phyloP scores from a whole-genome alignment of 2,329 filamentous ascomycete genomes.

The Capronia epimyces region DNA sequence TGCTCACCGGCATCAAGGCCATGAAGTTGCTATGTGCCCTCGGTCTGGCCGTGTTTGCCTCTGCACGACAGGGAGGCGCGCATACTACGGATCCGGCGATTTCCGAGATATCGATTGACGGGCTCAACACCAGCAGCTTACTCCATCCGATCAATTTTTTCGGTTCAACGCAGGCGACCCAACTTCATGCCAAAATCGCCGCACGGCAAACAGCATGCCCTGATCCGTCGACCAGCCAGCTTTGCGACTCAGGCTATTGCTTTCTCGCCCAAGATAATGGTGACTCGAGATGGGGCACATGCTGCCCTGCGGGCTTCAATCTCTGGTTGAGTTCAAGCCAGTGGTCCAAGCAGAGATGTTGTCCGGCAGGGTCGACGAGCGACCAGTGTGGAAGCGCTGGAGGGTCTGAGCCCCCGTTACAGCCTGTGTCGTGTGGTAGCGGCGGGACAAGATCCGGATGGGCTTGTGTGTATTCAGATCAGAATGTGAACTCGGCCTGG shows the following conservation, averaged over 20 bases:
- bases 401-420: slow-evolving; percentile 11
- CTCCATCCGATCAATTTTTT: slow-evolving; percentile 2
- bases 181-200: neutral
- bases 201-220: slow-evolving; percentile 17
- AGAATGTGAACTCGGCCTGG: slow-evolving; percentile 2
- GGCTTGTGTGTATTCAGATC: slow-evolving; percentile 22
- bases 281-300: slow-evolving; percentile 18
- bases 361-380: slow-evolving; percentile 7
- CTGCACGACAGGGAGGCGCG: neutral
- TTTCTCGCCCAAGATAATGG: slow-evolving; percentile 14
- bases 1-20: too few relatives aligned
- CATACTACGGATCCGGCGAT: slow-evolving; percentile 6
- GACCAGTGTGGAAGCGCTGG: slow-evolving; percentile 9
- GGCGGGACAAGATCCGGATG: slow-evolving; percentile 17
- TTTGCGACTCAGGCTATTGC: slow-evolving; percentile 17
- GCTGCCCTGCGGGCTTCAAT: slow-evolving; percentile 18
- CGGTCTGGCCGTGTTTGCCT: slow-evolving; percentile 1
- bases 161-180: neutral
- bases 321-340: slow-evolving; percentile 12
- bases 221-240: slow-evolving; percentile 12
- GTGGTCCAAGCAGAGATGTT: slow-evolving; percentile 21
- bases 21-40: neutral
- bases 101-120: slow-evolving; percentile 9
- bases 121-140: neutral
- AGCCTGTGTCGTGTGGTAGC: slow-evolving; percentile 17